Conservation (phyloP, 1,284 basidiomycete genomes). For the Macrocystidia cucumis region DNA sequence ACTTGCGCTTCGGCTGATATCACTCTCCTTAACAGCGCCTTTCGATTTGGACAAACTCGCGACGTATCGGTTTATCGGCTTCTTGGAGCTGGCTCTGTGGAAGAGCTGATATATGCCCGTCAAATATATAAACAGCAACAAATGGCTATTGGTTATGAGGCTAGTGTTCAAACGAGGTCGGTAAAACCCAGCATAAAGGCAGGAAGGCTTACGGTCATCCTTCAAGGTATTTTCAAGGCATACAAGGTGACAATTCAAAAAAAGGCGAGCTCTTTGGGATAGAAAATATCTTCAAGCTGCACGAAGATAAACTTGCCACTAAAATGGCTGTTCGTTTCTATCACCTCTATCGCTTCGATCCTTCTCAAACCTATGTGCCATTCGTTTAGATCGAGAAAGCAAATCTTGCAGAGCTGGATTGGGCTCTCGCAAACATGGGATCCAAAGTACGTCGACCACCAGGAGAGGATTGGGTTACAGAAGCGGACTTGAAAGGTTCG, state of each 20-base stretch:
- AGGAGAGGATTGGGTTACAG: conserved; percentile 29
- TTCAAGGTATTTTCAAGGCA: conserved; percentile 69
- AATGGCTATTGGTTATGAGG: conserved; percentile 82
- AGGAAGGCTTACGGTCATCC: background rate
- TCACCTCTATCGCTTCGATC: background rate
- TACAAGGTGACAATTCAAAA: conserved; percentile 67
- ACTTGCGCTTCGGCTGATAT: background rate
- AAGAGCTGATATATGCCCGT: conserved; percentile 79
- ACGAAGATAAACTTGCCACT: conserved; percentile 64
- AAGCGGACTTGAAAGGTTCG: conserved; percentile 40
- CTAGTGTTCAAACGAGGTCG: conserved; percentile 70
- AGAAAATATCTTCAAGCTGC: conserved; percentile 77
- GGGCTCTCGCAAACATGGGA: conserved; percentile 66
- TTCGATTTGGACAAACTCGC: conserved; percentile 82
- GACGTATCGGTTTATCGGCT: conserved; percentile 84
- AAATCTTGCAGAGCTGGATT: conserved; percentile 62
- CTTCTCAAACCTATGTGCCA: background rate
- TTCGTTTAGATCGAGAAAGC: conserved; percentile 63
- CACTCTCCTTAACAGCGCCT: conserved; percentile 38
- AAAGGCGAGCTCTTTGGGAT: conserved; percentile 80
- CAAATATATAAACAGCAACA: conserved; percentile 89
- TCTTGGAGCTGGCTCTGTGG: conserved; percentile 80
- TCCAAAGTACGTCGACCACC: conserved; percentile 26
- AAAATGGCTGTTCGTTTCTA: conserved; percentile 52
- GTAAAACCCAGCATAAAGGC: conserved; percentile 1